Percentiles rank a stretch among this genome's conserved stretches.
Conservation (phyloP, 768 basidiomycete species). For the Tulasnella sp. region DNA sequence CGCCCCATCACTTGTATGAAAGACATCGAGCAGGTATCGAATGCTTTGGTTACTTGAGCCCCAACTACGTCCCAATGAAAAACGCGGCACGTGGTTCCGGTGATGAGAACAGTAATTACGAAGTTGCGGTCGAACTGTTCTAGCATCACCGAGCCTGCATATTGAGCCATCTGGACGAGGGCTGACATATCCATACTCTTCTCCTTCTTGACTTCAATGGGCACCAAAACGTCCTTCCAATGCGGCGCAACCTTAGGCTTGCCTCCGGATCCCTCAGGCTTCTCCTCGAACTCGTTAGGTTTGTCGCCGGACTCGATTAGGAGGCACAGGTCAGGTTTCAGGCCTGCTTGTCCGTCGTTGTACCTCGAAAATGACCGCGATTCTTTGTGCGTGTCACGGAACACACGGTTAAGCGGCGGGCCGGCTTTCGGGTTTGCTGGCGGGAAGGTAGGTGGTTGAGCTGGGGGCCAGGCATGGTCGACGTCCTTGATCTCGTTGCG, state of each 20-base stretch:
- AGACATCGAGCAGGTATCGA: neutral
- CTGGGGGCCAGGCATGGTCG: neutral
- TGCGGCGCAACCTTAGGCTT: too few species aligned
- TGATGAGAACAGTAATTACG: neutral
- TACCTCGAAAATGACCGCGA: neutral
- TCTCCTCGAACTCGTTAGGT: neutral
- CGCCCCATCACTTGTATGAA: neutral
- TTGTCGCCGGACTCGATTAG: neutral
- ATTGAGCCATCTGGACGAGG: neutral
- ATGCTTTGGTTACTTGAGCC: neutral
- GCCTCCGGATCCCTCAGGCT: neutral
- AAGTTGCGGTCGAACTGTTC: neutral
- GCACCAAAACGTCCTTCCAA: neutral
- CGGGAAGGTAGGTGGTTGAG: neutral
- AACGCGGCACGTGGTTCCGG: neutral
- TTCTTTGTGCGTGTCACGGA: neutral
- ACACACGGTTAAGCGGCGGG: neutral
- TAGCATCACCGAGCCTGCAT: neutral
- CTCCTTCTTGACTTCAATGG: neutral
- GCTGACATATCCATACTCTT: neutral
- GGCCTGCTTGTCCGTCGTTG: neutral
- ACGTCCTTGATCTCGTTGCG: neutral
- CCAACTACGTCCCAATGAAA: neutral
- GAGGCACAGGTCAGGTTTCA: neutral
- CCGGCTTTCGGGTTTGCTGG: neutral